Base-by-base conservation (phyloP, 306 rosid genomes). In the Cucurbita maxima region DNA sequence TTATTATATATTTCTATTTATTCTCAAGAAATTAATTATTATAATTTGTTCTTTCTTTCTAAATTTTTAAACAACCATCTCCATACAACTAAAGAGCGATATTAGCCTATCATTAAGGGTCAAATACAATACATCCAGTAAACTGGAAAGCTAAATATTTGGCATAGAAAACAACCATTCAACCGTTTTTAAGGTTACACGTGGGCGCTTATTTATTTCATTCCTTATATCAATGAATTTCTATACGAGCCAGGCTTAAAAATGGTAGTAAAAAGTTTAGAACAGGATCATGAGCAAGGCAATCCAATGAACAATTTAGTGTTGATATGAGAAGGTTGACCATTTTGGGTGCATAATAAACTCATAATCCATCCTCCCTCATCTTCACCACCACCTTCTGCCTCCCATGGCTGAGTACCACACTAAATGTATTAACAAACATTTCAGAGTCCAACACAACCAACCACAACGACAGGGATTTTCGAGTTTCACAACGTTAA, bases 261-360 rank as follows among this genome's bases (percentile, higher is more conserved):
- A 62, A 62, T 37, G 45, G 16, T 41, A 37, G 50, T 13, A 38
- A 62, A 62, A 6, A 7, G 58, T 58, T 63, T n/a, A 30, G 66
- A 30, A 30, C 71, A 41, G n/a, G 36, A 19, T 30, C 37, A 71
- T 51, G 60, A 71, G 50, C 45, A 53, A 36, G 62, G 19, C 48
- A 72, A 72, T 53, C 76, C 76, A n/a, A 72, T 54, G 63, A 72
- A 72, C 51, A 72, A 38, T 1, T 30, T 51, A 37, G 76, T 72
- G 51, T 72, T 22, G 22, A 57, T 12, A 6, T 72, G 51, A 52
- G 62, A 37, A 40, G 11, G 44, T 40, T 72, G 47, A 37, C 63
- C 38, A 72, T 63, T 52, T 37, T 52, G 47, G 18, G 45, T 72
- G 51, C 62, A 72, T 38, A 36, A 72, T 38, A 36, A 54, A 16